A percentile compares a stretch with the other conserved stretches of the same genome.
These are phyloP conservation scores for Apocynum venetum DNA, from an alignment of 257 asterid species.

Conservation along the genomic window DNA sequence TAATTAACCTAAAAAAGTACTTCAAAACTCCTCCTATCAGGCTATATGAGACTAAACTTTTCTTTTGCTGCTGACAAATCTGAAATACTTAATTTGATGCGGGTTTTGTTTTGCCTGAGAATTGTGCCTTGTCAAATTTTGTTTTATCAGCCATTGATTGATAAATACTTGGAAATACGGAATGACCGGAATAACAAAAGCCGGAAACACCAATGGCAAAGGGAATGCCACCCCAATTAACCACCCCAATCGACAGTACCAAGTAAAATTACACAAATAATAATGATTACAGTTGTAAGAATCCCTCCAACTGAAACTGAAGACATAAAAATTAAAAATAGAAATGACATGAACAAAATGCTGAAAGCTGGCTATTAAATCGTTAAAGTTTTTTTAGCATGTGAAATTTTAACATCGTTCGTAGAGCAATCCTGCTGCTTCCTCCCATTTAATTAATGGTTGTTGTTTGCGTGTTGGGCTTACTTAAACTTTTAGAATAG, in stretches of 20 bases:
- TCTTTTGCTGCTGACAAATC: too few relatives aligned
- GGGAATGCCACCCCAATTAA: conserved; percentile 69
- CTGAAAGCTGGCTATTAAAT: too few relatives aligned
- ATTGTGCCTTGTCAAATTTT: conserved; percentile 51
- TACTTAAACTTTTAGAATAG: too few relatives aligned
- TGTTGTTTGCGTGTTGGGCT: too few relatives aligned
- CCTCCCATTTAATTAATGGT: too few relatives aligned
- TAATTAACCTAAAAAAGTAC: background rate
- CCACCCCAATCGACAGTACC: conserved; percentile 48
- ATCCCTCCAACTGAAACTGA: conserved; percentile 67
- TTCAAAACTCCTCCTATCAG: background rate
- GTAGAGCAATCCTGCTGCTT: too few relatives aligned
- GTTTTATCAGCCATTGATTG: conserved; percentile 92
- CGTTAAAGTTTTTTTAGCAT: too few relatives aligned
- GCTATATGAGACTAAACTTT: too few relatives aligned
- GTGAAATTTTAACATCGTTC: too few relatives aligned
- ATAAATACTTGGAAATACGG: conserved; percentile 84
- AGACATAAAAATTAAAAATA: background rate
- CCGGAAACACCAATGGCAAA: conserved; percentile 82
- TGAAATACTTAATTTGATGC: too few relatives aligned
- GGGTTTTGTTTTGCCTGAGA: too few relatives aligned
- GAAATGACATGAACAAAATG: too few relatives aligned
- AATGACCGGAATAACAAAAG: conserved; percentile 76
- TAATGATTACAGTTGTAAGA: conserved; percentile 49
- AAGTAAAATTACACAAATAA: conserved; percentile 46